phyloP scores from a whole-genome alignment of 805 yeast species.

The Zygoascus ofunaensis region DNA sequence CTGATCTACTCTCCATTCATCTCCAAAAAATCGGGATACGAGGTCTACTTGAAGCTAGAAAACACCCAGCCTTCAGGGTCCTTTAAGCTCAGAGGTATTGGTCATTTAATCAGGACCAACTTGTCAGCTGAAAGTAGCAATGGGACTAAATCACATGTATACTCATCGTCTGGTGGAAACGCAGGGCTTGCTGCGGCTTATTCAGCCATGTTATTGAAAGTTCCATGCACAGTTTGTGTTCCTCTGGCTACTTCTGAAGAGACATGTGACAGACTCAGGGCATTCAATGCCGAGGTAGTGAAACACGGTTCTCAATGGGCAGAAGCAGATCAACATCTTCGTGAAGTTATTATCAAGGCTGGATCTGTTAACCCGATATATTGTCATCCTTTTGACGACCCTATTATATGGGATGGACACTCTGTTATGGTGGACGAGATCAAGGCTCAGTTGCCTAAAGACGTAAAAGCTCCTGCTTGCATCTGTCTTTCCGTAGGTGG shows the following conservation, averaged over 20 bases:
- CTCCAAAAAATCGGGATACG: conserved; percentile 59
- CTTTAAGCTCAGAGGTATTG: conserved; percentile 83
- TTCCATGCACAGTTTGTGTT: conserved; percentile 49
- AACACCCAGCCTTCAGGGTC: conserved; percentile 86
- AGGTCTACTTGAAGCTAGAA: conserved; percentile 71
- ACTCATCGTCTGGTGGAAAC: conserved; percentile 93
- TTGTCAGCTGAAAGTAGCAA: conserved; percentile 30
- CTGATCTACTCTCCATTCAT: conserved; percentile 60
- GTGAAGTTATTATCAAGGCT: conserved; percentile 64
- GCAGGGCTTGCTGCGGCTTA: conserved; percentile 96
- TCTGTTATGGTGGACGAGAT: conserved; percentile 85
- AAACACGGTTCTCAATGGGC: conserved; percentile 65
- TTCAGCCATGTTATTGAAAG: conserved; percentile 61
- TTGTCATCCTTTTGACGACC: conserved; percentile 86
- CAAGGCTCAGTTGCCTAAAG: conserved; percentile 49
- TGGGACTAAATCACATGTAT: conserved; percentile 30
- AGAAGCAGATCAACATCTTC: conserved; percentile 67
- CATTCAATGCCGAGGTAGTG: conserved; percentile 44
- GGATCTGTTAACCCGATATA: conserved; percentile 45
- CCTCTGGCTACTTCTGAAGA: conserved; percentile 41
- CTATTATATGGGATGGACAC: conserved; percentile 90
- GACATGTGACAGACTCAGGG: conserved; percentile 38
- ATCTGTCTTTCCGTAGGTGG: conserved; percentile 89
- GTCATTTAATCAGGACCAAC: conserved; percentile 51
- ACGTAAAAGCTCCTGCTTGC: conserved; percentile 48